Percentiles rank a stretch among this genome's conserved stretches.
Evolutionary conservation across 345 rosid genomes (phyloP).

Genomic region (Brassica juncea): DNA sequence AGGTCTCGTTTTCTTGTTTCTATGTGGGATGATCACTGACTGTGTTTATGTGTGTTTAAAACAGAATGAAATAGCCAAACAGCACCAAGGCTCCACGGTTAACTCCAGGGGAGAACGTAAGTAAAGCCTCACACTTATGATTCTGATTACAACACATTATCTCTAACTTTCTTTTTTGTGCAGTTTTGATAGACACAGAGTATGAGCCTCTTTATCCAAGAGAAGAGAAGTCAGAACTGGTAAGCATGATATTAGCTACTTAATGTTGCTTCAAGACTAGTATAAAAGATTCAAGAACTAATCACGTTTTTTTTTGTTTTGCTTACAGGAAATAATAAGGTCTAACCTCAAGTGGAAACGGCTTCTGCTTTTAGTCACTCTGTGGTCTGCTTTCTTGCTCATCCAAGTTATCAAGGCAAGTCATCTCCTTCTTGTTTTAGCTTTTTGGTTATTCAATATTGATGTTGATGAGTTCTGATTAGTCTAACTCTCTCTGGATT

Average conservation of each 20-base stretch:
- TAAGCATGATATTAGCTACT: conserved; percentile 35
- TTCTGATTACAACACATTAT: background rate
- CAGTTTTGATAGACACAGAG: conserved; percentile 74
- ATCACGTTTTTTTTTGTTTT: background rate
- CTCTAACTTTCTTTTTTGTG: conserved; percentile 14
- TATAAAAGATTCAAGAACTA: conserved; percentile 18
- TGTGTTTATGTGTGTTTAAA: background rate
- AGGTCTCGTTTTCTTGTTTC: background rate
- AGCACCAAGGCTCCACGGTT: conserved; percentile 44
- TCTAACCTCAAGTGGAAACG: conserved; percentile 76
- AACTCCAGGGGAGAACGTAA: conserved; percentile 86
- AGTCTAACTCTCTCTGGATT: background rate
- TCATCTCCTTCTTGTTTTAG: background rate
- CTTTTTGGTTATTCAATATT: background rate
- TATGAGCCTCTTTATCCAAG: conserved; percentile 70
- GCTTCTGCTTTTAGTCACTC: conserved; percentile 46
- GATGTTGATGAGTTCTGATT: conserved; percentile 1
- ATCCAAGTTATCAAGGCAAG: conserved; percentile 76
- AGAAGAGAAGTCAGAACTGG: conserved; percentile 72
- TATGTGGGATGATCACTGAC: background rate
- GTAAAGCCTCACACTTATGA: conserved; percentile 23
- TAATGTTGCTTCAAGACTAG: background rate
- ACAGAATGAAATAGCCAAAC: conserved; percentile 71
- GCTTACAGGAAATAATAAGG: conserved; percentile 60
- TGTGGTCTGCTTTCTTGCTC: conserved; percentile 73